Evolutionary conservation across 768 basidiomycete genomes (phyloP).

Genomic region (Wakefieldia striispora): DNA sequence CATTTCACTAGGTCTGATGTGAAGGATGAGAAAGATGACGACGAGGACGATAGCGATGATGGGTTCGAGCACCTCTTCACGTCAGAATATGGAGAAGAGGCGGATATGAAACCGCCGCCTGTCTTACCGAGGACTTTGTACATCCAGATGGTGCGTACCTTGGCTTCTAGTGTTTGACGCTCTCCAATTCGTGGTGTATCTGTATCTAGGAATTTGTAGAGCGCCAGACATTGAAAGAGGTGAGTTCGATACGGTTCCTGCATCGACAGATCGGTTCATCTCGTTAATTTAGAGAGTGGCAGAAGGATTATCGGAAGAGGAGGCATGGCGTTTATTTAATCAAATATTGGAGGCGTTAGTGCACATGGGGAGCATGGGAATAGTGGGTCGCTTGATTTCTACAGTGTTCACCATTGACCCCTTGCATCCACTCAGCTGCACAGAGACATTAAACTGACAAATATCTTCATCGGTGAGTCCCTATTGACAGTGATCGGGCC

Average conservation of each 20-base stretch:
- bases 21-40: conserved; percentile 40
- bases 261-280: not conserved
- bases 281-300: conserved; percentile 55
- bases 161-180: not conserved
- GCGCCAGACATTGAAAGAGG: conserved; percentile 87
- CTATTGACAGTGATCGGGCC: not conserved
- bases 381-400: conserved; percentile 47
- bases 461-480: conserved; percentile 87
- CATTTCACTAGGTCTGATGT: conserved; percentile 61
- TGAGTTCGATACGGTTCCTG: conserved; percentile 16
- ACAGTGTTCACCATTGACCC: conserved; percentile 4
- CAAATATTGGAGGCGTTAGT: conserved; percentile 88
- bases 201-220: conserved; percentile 77
- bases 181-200: not conserved
- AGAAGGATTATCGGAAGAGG: conserved; percentile 78
- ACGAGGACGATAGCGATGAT: conserved; percentile 44
- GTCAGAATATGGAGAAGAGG: conserved; percentile 34
- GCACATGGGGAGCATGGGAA: conserved; percentile 86
- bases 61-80: conserved; percentile 37
- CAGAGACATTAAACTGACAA: conserved; percentile 88
- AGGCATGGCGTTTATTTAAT: conserved; percentile 87
- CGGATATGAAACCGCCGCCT: conserved; percentile 27
- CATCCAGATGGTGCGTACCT: conserved; percentile 82
- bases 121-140: conserved; percentile 63
- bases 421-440: conserved; percentile 54